Percentiles rank a stretch among this genome's conserved stretches.
phyloP scores from a whole-genome alignment of 306 rosid species.

The Vigna hirtella region DNA sequence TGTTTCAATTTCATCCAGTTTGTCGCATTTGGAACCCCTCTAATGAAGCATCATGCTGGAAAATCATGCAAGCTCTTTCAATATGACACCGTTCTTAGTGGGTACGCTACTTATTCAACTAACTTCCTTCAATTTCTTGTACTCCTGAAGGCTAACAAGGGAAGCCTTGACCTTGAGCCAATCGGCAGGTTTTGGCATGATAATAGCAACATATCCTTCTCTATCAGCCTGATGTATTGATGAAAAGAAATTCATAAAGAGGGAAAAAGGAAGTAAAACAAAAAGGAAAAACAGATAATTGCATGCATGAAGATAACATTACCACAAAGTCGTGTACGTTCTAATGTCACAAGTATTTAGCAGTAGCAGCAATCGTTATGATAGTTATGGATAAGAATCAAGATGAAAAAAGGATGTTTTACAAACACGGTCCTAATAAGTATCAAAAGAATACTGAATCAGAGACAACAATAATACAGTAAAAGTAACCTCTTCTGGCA shows the following conservation, averaged over 20 bases:
- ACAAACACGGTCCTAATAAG: neutral
- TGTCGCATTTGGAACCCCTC: conserved; percentile 34
- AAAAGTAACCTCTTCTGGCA: neutral
- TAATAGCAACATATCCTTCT: conserved; percentile 94
- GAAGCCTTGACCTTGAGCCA: conserved; percentile 85
- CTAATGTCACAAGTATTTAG: conserved; percentile 7
- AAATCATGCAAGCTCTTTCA: conserved; percentile 21
- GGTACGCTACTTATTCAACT: conserved; percentile 35
- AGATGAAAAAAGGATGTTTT: neutral
- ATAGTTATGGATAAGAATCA: neutral
- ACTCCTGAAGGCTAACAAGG: conserved; percentile 64
- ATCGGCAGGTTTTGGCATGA: conserved; percentile 92
- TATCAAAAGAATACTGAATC: neutral
- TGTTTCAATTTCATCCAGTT: conserved; percentile 32
- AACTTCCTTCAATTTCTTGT: conserved; percentile 68
- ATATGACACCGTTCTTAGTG: conserved; percentile 26
- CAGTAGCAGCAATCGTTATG: conserved; percentile 5
- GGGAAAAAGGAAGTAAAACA: neutral
- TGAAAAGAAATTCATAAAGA: conserved; percentile 18
- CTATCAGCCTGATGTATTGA: conserved; percentile 69
- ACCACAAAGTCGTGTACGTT: conserved; percentile 9
- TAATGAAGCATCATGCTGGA: conserved; percentile 14
- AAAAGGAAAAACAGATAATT: neutral
- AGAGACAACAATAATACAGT: neutral
- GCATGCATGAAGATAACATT: conserved; percentile 36